phyloP scores from a whole-genome alignment of 148 eudicot genomes.

The Camellia sinensis region DNA sequence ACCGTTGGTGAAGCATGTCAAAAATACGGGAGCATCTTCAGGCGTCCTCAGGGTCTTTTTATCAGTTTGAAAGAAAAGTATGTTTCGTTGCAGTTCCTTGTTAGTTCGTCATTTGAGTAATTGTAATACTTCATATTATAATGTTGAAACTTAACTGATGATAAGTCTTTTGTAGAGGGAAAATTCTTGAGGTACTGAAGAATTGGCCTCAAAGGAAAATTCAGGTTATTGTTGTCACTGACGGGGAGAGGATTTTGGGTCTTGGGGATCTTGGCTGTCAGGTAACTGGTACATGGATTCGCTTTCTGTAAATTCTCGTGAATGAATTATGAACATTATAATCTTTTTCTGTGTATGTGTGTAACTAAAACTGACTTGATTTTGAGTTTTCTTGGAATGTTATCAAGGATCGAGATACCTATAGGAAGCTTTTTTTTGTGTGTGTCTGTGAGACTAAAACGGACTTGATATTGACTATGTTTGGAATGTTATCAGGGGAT shows the following conservation, averaged over 20 bases:
- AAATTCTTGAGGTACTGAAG: slow-evolving; percentile 77
- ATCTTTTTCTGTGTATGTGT: not conserved
- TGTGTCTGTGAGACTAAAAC: not conserved
- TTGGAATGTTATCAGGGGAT: slow-evolving; percentile 61
- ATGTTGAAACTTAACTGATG: slow-evolving; percentile 10
- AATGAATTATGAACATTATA: not conserved
- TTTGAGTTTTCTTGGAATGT: slow-evolving; percentile 3
- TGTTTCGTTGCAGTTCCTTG: slow-evolving; percentile 4
- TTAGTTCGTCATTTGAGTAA: not conserved
- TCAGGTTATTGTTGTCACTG: slow-evolving; percentile 97
- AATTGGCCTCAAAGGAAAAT: slow-evolving; percentile 95
- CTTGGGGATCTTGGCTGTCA: slow-evolving; percentile 99
- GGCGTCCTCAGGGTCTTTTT: slow-evolving; percentile 86
- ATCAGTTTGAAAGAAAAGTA: slow-evolving; percentile 93
- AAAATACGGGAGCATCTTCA: slow-evolving; percentile 78
- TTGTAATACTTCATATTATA: slow-evolving; percentile 3
- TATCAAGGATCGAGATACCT: slow-evolving; percentile 95
- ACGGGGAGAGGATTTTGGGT: slow-evolving; percentile 94
- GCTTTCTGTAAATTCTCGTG: not conserved
- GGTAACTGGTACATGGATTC: slow-evolving; percentile 32
- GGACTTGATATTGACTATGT: not conserved
- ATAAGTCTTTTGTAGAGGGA: slow-evolving; percentile 54
- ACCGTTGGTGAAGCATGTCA: slow-evolving; percentile 98
- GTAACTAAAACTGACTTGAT: not conserved
- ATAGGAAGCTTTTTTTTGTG: slow-evolving; percentile 36